Percentiles rank a stretch among this genome's conserved stretches.
These are phyloP conservation scores for Xylaria palmicola DNA, from an alignment of 495 filamentous ascomycete species.

Conservation along the genomic window DNA sequence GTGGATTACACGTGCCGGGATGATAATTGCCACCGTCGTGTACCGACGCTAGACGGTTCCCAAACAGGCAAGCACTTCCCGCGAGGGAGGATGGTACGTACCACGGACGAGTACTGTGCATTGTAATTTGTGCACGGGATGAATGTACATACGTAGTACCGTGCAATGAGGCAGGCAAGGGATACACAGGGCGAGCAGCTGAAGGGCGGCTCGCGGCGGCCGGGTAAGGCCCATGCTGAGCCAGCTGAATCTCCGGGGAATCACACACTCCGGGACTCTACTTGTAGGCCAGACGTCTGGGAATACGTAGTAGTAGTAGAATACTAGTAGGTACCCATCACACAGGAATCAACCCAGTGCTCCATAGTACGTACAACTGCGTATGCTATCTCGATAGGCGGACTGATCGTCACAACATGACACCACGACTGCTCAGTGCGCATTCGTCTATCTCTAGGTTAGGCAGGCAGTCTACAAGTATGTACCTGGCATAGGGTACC, in stretches of 20 bases:
- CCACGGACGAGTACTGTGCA: too few species aligned
- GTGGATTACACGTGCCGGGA: neutral
- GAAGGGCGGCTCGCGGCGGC: slow-evolving; percentile 5
- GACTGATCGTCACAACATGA: neutral
- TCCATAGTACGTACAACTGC: neutral
- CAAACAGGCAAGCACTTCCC: slow-evolving; percentile 9
- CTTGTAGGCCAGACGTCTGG: too few species aligned
- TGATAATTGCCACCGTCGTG: neutral
- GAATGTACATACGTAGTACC: too few species aligned
- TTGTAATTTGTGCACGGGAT: too few species aligned
- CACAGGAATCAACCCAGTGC: too few species aligned
- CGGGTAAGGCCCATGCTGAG: neutral
- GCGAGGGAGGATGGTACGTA: neutral
- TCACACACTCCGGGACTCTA: too few species aligned
- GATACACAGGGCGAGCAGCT: neutral
- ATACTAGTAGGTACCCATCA: too few species aligned
- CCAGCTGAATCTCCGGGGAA: slow-evolving; percentile 1
- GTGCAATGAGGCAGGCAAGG: neutral
- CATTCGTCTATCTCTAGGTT: neutral
- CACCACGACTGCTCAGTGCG: neutral
- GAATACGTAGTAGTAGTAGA: too few species aligned
- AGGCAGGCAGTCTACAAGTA: too few species aligned
- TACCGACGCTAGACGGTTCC: neutral
- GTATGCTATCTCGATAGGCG: too few species aligned
- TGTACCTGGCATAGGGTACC: too few species aligned